Percentiles rank a stretch among this genome's conserved stretches.
Evolutionary conservation across 2,329 filamentous ascomycete species (phyloP).

Genomic region (Cytospora leucostoma): DNA sequence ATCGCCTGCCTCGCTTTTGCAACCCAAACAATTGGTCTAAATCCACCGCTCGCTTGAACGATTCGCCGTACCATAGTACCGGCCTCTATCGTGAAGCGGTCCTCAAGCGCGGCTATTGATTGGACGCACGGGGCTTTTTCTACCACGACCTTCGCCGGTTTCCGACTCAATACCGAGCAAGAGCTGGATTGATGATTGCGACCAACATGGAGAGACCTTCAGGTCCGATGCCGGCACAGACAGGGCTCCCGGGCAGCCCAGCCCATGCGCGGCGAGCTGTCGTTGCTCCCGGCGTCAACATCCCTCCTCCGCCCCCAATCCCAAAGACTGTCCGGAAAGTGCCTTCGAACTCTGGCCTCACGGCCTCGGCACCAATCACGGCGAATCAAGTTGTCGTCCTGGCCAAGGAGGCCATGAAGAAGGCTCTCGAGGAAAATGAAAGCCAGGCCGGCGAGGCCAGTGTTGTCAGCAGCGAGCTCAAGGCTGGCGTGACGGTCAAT

Average conservation of each 20-base stretch:
- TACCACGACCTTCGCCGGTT: slow-evolving; percentile 1
- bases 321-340: slow-evolving; percentile 48
- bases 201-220: slow-evolving; percentile 32
- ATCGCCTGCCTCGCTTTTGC: slow-evolving; percentile 14
- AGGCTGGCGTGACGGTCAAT: slow-evolving; percentile 76
- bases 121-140: slow-evolving; percentile 11
- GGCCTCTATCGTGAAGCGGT: background rate
- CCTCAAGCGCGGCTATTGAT: slow-evolving; percentile 10
- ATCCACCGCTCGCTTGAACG: slow-evolving; percentile 11
- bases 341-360: slow-evolving; percentile 49
- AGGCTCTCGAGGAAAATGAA: slow-evolving; percentile 65
- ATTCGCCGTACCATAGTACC: slow-evolving; percentile 9
- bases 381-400: slow-evolving; percentile 65
- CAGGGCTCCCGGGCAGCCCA: slow-evolving; percentile 41
- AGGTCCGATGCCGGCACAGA: slow-evolving; percentile 27
- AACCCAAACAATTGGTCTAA: slow-evolving; percentile 23
- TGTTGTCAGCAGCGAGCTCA: slow-evolving; percentile 60
- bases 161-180: slow-evolving; percentile 6
- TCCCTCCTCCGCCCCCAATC: slow-evolving; percentile 48
- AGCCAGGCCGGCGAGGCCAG: slow-evolving; percentile 63
- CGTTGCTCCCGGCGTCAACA: slow-evolving; percentile 38
- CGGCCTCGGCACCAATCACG: slow-evolving; percentile 55
- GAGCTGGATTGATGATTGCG: slow-evolving; percentile 23
- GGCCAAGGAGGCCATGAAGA: slow-evolving; percentile 67
- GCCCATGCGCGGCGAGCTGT: slow-evolving; percentile 39